phyloP scores from a whole-genome alignment of 1,284 basidiomycete genomes.

The Exobasidium cylindrosporum region DNA sequence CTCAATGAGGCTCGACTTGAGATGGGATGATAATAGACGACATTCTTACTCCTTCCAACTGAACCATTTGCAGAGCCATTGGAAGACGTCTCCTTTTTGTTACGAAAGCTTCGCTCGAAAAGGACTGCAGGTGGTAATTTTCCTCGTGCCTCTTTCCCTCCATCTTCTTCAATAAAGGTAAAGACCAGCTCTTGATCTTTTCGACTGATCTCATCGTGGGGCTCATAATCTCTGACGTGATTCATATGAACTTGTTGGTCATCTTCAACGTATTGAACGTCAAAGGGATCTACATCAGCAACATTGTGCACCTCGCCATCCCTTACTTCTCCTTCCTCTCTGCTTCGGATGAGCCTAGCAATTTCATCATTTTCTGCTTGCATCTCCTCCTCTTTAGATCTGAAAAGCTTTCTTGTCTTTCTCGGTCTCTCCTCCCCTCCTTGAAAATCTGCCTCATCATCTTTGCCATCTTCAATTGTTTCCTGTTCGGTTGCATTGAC shows the following conservation, averaged over 20 bases:
- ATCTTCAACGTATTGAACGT: not conserved
- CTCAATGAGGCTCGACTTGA: constrained; percentile 3
- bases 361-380: not conserved
- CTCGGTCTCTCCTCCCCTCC: not conserved
- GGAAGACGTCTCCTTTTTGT: not conserved
- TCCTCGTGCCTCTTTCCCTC: not conserved
- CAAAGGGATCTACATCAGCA: not conserved
- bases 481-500: constrained; percentile 43
- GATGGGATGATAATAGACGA: constrained; percentile 7
- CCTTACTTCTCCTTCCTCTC: not conserved
- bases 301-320: constrained; percentile 8
- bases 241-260: not conserved
- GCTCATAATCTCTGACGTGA: constrained; percentile 6
- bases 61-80: not conserved
- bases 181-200: constrained; percentile 12
- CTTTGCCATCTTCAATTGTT: constrained; percentile 70
- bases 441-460: not conserved
- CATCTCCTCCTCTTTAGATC: not conserved
- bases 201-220: constrained; percentile 1
- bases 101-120: constrained; percentile 1
- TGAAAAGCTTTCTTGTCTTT: constrained; percentile 6
- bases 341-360: not conserved
- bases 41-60: not conserved
- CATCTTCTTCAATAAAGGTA: constrained; percentile 3
- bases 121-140: not conserved